phyloP scores from a whole-genome alignment of 164 flowering plant genomes.

The Vitis vinifera region DNA sequence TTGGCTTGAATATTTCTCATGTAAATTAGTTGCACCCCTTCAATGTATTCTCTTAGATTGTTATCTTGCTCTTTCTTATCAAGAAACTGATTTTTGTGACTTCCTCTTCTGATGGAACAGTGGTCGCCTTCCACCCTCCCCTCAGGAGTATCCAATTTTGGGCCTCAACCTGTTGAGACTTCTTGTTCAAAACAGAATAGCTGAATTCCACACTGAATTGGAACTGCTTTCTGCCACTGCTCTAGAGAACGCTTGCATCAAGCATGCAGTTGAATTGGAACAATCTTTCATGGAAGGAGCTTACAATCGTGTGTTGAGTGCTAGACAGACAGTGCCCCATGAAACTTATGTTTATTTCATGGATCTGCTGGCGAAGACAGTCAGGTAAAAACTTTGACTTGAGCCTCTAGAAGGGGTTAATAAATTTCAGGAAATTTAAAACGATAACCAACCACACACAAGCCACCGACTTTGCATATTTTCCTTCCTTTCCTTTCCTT shows the following conservation, averaged over 20 bases:
- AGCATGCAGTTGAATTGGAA: constrained; percentile 88
- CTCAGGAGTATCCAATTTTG: constrained; percentile 74
- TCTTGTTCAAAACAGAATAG: constrained; percentile 90
- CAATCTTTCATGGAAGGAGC: constrained; percentile 98
- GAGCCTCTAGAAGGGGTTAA: not conserved
- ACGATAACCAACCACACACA: not conserved
- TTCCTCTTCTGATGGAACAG: constrained; percentile 43
- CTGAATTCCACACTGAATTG: constrained; percentile 90
- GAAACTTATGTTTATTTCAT: constrained; percentile 75
- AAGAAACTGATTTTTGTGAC: not conserved
- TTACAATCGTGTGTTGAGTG: constrained; percentile 81
- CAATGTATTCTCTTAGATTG: not conserved
- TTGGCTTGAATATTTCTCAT: no score
- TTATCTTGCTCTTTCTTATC: not conserved
- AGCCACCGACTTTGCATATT: not conserved
- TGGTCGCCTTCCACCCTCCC: constrained; percentile 63
- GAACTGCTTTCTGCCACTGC: constrained; percentile 77
- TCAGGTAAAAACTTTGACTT: constrained; percentile 45
- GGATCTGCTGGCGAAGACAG: constrained; percentile 86
- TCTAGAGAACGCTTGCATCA: constrained; percentile 80
- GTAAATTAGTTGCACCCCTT: no score
- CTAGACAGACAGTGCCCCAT: constrained; percentile 79
- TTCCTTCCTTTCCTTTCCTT: no score
- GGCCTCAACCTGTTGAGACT: constrained; percentile 95
- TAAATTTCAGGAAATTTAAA: not conserved